These are phyloP conservation scores for Epithele typhae DNA, from an alignment of 768 basidiomycete genomes.

Conservation along the genomic window DNA sequence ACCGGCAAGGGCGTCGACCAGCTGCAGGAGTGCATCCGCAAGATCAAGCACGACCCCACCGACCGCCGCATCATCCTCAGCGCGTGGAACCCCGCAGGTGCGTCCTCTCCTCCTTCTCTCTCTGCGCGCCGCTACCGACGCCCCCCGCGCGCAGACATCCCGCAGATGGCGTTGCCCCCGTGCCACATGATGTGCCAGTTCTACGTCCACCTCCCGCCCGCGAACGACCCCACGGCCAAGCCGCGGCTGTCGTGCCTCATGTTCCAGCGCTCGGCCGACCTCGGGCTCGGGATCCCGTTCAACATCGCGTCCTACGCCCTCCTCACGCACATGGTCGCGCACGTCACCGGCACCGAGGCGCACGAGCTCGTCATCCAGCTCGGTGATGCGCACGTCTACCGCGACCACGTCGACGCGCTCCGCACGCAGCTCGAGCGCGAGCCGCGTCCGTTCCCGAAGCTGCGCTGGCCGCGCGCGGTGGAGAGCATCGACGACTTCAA, in stretches of 20 bases:
- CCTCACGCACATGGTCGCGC: slow-evolving; percentile 97
- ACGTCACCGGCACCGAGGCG: slow-evolving; percentile 79
- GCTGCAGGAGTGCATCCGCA: slow-evolving; percentile 79
- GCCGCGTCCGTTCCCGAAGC: slow-evolving; percentile 79
- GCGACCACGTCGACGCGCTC: slow-evolving; percentile 87
- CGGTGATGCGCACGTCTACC: slow-evolving; percentile 96
- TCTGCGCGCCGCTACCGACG: background rate
- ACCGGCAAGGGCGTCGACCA: slow-evolving; percentile 89
- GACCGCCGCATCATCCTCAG: slow-evolving; percentile 92
- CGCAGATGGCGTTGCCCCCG: slow-evolving; percentile 93
- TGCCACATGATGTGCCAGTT: slow-evolving; percentile 99
- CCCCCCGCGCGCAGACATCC: slow-evolving; percentile 58
- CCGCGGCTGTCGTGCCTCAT: slow-evolving; percentile 89
- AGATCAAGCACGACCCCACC: slow-evolving; percentile 90
- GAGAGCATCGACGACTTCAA: slow-evolving; percentile 76
- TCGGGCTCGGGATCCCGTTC: slow-evolving; percentile 97
- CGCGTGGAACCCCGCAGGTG: slow-evolving; percentile 98
- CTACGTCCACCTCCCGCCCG: slow-evolving; percentile 85
- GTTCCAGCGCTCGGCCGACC: slow-evolving; percentile 97
- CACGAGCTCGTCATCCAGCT: slow-evolving; percentile 93
- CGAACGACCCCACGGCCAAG: slow-evolving; percentile 40
- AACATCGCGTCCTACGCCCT: slow-evolving; percentile 99
- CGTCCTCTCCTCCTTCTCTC: slow-evolving; percentile 16
- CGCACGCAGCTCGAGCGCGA: slow-evolving; percentile 72
- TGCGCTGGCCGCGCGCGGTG: slow-evolving; percentile 67